Conservation (phyloP, 768 basidiomycete genomes). For the Kwoniella europaea region DNA sequence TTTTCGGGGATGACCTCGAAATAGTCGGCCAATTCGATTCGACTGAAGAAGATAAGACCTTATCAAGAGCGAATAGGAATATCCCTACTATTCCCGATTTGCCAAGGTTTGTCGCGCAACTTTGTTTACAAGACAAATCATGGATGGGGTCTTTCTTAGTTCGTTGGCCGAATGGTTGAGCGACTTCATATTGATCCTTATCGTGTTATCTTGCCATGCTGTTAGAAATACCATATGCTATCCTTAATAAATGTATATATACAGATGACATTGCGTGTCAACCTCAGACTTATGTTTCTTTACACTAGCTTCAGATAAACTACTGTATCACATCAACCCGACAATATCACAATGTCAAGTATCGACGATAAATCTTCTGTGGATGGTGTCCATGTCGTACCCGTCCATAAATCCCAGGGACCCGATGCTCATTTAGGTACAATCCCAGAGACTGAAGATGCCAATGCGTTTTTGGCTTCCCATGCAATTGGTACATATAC, state of each 20-base stretch:
- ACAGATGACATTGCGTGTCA: too few species aligned
- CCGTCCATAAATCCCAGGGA: background rate
- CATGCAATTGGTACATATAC: constrained; percentile 10
- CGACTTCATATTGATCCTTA: too few species aligned
- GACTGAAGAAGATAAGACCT: background rate
- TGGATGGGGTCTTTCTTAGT: background rate
- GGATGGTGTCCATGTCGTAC: background rate
- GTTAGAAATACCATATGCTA: too few species aligned
- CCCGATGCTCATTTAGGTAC: background rate
- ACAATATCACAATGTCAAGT: background rate
- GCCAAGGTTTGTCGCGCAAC: background rate
- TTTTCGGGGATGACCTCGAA: background rate
- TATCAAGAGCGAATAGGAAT: background rate
- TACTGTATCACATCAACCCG: background rate
- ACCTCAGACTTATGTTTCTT: too few species aligned
- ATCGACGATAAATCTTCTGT: constrained; percentile 8
- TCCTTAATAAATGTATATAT: too few species aligned
- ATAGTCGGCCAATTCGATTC: background rate
- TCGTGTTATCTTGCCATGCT: too few species aligned
- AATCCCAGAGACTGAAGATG: constrained; percentile 10
- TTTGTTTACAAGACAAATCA: background rate
- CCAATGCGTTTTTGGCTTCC: constrained; percentile 4
- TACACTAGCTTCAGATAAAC: background rate
- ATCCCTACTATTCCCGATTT: background rate
- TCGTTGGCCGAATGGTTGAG: background rate